Conservation (phyloP, 768 basidiomycete genomes). For the Mycena polygramma region DNA sequence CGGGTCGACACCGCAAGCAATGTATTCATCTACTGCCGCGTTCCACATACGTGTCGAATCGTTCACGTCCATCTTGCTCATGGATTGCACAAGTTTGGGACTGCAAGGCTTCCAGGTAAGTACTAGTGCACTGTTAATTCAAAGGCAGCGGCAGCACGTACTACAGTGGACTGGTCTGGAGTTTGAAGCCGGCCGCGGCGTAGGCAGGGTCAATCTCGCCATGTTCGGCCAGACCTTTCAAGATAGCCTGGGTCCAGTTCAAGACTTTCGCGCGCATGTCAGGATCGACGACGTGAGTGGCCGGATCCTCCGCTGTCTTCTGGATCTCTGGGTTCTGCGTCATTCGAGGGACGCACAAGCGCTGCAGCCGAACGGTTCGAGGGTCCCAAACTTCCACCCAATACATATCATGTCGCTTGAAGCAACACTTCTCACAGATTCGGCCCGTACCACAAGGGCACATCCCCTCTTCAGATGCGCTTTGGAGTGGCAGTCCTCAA, state of each 20-base stretch:
- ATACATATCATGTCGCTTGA: background rate
- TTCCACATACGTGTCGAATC: background rate
- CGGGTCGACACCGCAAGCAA: constrained; percentile 4
- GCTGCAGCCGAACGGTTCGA: background rate
- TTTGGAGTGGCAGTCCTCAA: background rate
- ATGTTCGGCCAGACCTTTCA: background rate
- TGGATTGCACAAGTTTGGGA: background rate
- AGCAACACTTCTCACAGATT: background rate
- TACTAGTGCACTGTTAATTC: too few species aligned
- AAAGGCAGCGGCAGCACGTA: background rate
- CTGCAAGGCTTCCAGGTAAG: background rate
- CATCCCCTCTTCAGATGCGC: background rate
- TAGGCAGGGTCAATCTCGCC: constrained; percentile 9
- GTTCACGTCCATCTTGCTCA: constrained; percentile 1
- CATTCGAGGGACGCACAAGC: background rate
- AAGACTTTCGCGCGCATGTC: background rate
- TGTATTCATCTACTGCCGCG: constrained; percentile 11
- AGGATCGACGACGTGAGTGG: background rate
- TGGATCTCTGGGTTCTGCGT: background rate
- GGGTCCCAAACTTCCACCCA: constrained; percentile 16
- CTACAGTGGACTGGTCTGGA: background rate
- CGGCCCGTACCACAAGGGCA: constrained; percentile 7
- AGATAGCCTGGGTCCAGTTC: background rate
- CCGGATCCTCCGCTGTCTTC: background rate
- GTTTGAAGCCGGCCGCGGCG: background rate